phyloP scores from a whole-genome alignment of 2,329 filamentous ascomycete genomes.

The Penicillium crustosum region DNA sequence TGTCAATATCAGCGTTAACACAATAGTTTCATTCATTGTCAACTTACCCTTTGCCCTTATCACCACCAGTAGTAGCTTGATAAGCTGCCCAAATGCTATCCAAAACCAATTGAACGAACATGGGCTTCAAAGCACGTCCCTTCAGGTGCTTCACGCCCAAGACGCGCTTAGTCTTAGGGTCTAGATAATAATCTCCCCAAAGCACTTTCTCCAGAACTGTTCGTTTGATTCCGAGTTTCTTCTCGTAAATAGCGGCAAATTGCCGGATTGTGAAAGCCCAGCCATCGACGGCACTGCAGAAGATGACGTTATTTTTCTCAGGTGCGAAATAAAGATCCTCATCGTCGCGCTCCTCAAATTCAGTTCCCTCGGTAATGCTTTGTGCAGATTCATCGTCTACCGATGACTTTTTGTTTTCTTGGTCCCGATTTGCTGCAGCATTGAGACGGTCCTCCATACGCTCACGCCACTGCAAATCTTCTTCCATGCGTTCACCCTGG shows the following conservation, averaged over 20 bases:
- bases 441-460: constrained; percentile 82
- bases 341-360: constrained; percentile 88
- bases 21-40: constrained; percentile 17
- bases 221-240: constrained; percentile 93
- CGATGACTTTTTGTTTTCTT: constrained; percentile 43
- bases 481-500: constrained; percentile 97
- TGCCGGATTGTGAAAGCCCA: constrained; percentile 98
- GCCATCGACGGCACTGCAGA: constrained; percentile 95
- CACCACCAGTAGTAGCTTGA: constrained; percentile 79
- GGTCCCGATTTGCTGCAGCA: constrained; percentile 65
- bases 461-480: constrained; percentile 94
- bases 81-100: constrained; percentile 97
- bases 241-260: constrained; percentile 90
- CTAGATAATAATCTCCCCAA: constrained; percentile 95
- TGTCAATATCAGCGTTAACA: constrained; percentile 34
- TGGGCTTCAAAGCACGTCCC: constrained; percentile 84
- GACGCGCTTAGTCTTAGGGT: constrained; percentile 95
- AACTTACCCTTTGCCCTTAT: constrained; percentile 74
- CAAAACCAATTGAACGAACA: constrained; percentile 95
- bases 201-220: constrained; percentile 85
- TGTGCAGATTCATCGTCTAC: constrained; percentile 50
- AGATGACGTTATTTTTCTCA: constrained; percentile 98
- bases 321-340: constrained; percentile 98
- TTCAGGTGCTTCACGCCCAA: constrained; percentile 89
- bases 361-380: constrained; percentile 51